Percentiles rank a stretch among this genome's conserved stretches.
Conservation (phyloP, 2,329 filamentous ascomycete species). For the Cordyceps cateniannulata region DNA sequence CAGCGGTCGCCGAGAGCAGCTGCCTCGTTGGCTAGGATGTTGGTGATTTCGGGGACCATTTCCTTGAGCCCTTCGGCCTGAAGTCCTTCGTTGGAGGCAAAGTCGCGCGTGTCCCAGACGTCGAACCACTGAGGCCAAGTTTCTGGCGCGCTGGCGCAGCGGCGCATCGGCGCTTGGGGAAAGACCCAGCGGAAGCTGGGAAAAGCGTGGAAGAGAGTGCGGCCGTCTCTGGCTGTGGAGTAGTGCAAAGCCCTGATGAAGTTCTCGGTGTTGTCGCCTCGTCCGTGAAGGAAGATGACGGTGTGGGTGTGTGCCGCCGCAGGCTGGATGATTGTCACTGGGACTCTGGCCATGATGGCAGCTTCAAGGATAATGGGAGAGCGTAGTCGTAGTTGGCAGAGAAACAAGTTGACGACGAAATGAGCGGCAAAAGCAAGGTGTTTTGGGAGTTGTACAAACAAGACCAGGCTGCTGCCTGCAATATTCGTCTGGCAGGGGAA, state of each 20-base stretch:
- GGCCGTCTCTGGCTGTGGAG: constrained; percentile 25
- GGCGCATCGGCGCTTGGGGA: constrained; percentile 32
- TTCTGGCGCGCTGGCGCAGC: constrained; percentile 18
- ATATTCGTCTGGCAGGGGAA: too few species aligned
- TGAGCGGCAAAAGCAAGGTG: too few species aligned
- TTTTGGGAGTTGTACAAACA: too few species aligned
- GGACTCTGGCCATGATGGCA: neutral
- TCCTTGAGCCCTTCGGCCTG: constrained; percentile 35
- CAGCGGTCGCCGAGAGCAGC: constrained; percentile 27
- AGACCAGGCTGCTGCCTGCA: too few species aligned
- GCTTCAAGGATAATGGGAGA: too few species aligned
- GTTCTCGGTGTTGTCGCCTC: constrained; percentile 32
- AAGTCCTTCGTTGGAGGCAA: constrained; percentile 34
- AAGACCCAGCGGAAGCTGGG: constrained; percentile 45
- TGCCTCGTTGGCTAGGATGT: constrained; percentile 30
- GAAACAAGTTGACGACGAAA: too few species aligned
- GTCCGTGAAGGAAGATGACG: constrained; percentile 39
- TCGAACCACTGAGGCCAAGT: constrained; percentile 44
- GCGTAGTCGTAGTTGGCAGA: too few species aligned
- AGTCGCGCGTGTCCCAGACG: constrained; percentile 36
- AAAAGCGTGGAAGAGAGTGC: constrained; percentile 31
- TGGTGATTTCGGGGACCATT: constrained; percentile 26
- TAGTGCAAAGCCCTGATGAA: constrained; percentile 26
- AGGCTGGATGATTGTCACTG: neutral
- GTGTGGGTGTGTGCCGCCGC: constrained; percentile 29